Evolutionary conservation across 2,329 filamentous ascomycete genomes (phyloP).

Genomic region (Colletotrichum sp.): DNA sequence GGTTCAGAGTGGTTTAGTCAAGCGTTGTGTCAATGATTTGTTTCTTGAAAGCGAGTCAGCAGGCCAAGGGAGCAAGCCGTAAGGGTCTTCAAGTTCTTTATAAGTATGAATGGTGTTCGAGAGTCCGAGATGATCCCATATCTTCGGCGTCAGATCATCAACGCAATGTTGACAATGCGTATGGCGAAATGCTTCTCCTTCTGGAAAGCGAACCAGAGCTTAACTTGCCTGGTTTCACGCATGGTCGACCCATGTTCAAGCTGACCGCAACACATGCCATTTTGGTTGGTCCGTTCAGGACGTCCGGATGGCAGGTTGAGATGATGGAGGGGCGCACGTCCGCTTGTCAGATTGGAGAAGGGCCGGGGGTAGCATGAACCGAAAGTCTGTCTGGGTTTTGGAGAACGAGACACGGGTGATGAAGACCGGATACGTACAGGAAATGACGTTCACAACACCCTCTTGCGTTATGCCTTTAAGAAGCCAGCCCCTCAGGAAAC

Average conservation of each 20-base stretch:
- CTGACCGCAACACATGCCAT: background rate
- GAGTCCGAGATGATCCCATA: background rate
- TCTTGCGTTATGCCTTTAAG: background rate
- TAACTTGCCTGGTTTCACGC: background rate
- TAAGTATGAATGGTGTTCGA: background rate
- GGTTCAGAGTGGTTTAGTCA: background rate
- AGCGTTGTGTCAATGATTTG: background rate
- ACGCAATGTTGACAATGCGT: background rate
- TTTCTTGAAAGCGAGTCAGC: background rate
- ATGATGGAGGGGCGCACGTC: background rate
- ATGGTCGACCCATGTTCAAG: background rate
- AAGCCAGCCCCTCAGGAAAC: background rate
- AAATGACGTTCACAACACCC: background rate
- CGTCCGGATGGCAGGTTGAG: background rate
- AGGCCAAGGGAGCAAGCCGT: fast-evolving
- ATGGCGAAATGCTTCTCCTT: background rate
- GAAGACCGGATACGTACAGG: background rate
- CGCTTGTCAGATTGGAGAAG: background rate
- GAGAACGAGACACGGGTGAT: background rate
- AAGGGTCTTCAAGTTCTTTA: background rate
- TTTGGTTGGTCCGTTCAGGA: background rate
- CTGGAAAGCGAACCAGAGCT: background rate
- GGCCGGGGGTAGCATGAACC: background rate
- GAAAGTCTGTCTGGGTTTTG: background rate
- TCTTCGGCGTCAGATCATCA: background rate